phyloP scores from a whole-genome alignment of 805 yeast genomes.

The Suhomyces faveliae region DNA sequence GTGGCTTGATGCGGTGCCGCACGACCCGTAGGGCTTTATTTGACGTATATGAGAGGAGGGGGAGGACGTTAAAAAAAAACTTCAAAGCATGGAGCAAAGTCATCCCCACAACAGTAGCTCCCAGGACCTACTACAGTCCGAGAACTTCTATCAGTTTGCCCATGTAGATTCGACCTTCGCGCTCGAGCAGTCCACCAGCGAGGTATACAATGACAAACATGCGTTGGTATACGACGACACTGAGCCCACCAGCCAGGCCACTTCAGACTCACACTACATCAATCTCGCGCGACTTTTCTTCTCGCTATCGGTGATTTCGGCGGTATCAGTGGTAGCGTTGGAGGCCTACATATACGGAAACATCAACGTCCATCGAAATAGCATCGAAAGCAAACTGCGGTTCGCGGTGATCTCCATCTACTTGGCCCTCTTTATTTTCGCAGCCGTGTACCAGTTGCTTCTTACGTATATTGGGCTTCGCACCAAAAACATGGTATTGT shows the following conservation, averaged over 20 bases:
- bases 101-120: background rate
- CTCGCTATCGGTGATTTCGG: slow-evolving; percentile 30
- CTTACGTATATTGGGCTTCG: slow-evolving; percentile 39
- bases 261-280: slow-evolving; percentile 2
- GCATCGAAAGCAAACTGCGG: slow-evolving; percentile 15
- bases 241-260: background rate
- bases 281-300: slow-evolving; percentile 19
- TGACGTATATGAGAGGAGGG: no score
- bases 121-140: background rate
- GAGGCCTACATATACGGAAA: slow-evolving; percentile 41
- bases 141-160: background rate
- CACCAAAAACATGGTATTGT: slow-evolving; percentile 38
- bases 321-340: slow-evolving; percentile 33
- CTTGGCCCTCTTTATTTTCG: slow-evolving; percentile 49
- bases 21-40: no score
- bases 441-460: slow-evolving; percentile 41
- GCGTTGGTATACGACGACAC: background rate
- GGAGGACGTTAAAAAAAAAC: no score
- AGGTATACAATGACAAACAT: background rate
- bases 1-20: background rate
- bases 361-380: slow-evolving; percentile 31
- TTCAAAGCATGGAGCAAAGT: background rate
- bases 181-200: background rate
- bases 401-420: slow-evolving; percentile 38
- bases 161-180: slow-evolving; percentile 2